Conservation (phyloP, 306 rosid genomes). For the Elaeagnus macrophylla region DNA sequence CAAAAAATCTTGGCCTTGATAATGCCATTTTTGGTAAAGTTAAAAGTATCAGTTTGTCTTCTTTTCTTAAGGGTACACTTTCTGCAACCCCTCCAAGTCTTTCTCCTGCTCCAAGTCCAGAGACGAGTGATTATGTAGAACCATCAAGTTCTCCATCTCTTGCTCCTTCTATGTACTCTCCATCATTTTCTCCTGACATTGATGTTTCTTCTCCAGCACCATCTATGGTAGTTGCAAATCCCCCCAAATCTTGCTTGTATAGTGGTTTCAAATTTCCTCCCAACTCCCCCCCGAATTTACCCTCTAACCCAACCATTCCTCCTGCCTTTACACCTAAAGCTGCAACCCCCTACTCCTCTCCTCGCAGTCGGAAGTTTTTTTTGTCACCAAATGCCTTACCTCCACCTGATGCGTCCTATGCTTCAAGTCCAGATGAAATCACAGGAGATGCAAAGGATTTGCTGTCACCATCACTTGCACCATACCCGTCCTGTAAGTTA, state of each 20-base stretch:
- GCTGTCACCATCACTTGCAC: conserved; percentile 29
- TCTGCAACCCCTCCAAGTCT: conserved; percentile 44
- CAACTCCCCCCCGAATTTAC: conserved; percentile 29
- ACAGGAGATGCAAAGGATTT: conserved; percentile 28
- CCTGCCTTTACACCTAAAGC: conserved; percentile 28
- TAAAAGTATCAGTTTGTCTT: conserved; percentile 57
- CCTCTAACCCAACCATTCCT: conserved; percentile 29
- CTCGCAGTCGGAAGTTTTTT: conserved; percentile 22
- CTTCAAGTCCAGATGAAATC: conserved; percentile 28
- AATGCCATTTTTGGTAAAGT: conserved; percentile 68
- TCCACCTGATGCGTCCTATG: conserved; percentile 20
- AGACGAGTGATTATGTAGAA: conserved; percentile 6
- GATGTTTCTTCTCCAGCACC: conserved; percentile 44
- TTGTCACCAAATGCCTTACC: conserved; percentile 38
- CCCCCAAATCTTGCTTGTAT: conserved; percentile 48
- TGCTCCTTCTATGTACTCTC: conserved; percentile 30
- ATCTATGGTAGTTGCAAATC: conserved; percentile 26
- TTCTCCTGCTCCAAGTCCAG: conserved; percentile 69
- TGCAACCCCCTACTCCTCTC: conserved; percentile 34
- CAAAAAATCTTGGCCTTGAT: conserved; percentile 72
- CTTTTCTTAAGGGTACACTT: conserved; percentile 40
- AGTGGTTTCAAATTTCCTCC: conserved; percentile 25
- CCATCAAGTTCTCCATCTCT: conserved; percentile 32
- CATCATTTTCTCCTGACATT: conserved; percentile 27
- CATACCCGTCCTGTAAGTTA: conserved; percentile 55